Conservation (phyloP, 2,329 filamentous ascomycete genomes). For the Microdochium paspali region DNA sequence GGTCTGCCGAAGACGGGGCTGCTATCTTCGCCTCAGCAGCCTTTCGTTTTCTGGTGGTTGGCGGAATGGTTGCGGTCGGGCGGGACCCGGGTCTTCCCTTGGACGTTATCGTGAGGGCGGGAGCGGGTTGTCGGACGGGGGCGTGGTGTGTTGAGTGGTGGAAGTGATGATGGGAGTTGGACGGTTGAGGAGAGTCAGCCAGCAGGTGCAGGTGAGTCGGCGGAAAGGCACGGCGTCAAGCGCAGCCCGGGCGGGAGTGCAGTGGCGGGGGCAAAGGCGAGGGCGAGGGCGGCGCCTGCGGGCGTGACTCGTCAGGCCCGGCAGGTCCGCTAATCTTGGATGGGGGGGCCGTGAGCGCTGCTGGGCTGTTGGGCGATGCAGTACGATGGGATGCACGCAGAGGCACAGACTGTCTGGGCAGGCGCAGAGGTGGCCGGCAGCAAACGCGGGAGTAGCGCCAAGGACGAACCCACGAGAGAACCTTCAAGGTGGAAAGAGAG, state of each 20-base stretch:
- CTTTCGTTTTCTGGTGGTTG: conserved; percentile 50
- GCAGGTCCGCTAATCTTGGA: neutral
- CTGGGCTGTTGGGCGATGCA: no score
- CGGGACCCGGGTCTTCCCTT: neutral
- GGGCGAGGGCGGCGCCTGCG: neutral
- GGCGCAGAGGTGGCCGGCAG: neutral
- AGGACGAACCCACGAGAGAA: neutral
- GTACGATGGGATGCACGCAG: no score
- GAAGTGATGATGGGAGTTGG: no score
- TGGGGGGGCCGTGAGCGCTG: no score
- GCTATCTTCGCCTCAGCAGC: conserved; percentile 56
- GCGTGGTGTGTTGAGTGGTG: neutral
- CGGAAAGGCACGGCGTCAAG: neutral
- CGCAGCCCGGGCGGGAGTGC: no score
- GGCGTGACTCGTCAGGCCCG: neutral
- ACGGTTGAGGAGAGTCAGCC: neutral
- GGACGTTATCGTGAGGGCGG: neutral
- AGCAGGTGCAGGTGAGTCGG: neutral
- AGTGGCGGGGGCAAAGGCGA: neutral
- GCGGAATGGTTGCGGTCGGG: conserved; percentile 43
- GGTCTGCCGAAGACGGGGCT: conserved; percentile 26
- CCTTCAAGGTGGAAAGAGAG: no score
- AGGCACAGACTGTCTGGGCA: no score
- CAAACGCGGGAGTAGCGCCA: neutral
- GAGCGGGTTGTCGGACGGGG: neutral